Base-by-base conservation (phyloP, 2,329 filamentous ascomycete species). In the Grosmannia serpens region DNA sequence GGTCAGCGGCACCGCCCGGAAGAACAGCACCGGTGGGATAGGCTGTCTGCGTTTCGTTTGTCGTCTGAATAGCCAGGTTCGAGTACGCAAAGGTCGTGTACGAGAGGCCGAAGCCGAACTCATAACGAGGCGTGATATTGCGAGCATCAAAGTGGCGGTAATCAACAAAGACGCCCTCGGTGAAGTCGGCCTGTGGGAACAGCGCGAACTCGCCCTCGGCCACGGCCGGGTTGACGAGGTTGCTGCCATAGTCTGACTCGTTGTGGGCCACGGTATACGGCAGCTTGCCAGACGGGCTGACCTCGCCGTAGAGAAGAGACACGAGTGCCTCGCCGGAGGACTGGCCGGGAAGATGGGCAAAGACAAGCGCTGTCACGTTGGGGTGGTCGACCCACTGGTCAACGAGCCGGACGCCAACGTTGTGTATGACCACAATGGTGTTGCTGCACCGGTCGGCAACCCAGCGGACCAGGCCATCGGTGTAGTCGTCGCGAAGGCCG, bases 341-440 rank as follows among this genome's bases (percentile, higher is more conserved):
- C 67, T 87, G 82, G 0, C 84, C 84, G 0, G 83, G 83, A 0
- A 86, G 71, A 66, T 86, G 83, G 2, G 80, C 83, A 64, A 82
- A 82, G 0, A 87, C 71, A 10, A 87, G 73, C 0, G 78, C 83
- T 0, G 82, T 86, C 38, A 87, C 77, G 61, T 87, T 87, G 2
- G 75, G 70, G 60, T 87, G 77, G 41, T 86, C 77, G 60, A 83
- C 74, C 73, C 81, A 87, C 2, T 72, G 71, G 60, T 86, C 83
- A 0, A 86, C 77, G 0, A 84, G 66, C 2, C 83, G 75, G 17
- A 77, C 72, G 1, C 84, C 84, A 1, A 82, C 81, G 49, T 85
- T 86, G 67, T 87, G 83, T 8, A 86, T 74, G 0, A 85, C 72
- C 1, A 87, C 84, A n/a, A 87, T 75, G 0, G 84, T 86, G 62